A percentile compares a stretch with the other conserved stretches of the same genome.
These are phyloP conservation scores for Solanum pennellii DNA, from an alignment of 257 asterid species.

Conservation along the genomic window DNA sequence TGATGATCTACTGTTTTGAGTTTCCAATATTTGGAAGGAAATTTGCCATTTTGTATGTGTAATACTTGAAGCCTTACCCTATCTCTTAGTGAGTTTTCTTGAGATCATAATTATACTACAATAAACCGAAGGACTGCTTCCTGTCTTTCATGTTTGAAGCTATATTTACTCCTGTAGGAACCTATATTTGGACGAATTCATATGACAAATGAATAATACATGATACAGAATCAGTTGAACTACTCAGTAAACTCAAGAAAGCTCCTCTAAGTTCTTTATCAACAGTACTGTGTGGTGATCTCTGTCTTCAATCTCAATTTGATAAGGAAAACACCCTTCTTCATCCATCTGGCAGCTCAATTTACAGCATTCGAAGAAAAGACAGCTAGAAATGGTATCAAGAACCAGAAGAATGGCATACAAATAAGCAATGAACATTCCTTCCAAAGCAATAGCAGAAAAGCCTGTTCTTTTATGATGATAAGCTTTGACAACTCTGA, in stretches of 20 bases:
- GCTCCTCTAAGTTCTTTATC: not conserved
- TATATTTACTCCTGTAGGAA: not conserved
- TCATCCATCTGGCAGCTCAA: conserved; percentile 2
- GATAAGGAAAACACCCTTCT: not conserved
- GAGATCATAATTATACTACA: not conserved
- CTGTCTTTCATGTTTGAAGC: not conserved
- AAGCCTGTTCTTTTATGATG: not conserved
- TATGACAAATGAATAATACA: not conserved
- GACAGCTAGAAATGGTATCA: conserved; percentile 45
- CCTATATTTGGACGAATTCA: not conserved
- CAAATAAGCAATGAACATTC: conserved; percentile 42
- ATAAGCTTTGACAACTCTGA: conserved; percentile 31
- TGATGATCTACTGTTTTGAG: not conserved
- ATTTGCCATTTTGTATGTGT: not conserved
- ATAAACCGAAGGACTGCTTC: not conserved
- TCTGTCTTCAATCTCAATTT: not conserved
- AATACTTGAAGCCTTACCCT: not conserved
- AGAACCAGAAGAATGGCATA: conserved; percentile 47
- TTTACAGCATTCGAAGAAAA: conserved; percentile 38
- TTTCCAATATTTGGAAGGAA: not conserved
- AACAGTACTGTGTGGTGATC: not conserved
- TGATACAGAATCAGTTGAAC: not conserved
- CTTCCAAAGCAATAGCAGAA: conserved; percentile 40
- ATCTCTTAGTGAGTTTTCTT: not conserved
- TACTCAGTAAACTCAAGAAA: not conserved